Conservation (phyloP, 164 flowering plant genomes). For the Tetrastigma voinierianum region DNA sequence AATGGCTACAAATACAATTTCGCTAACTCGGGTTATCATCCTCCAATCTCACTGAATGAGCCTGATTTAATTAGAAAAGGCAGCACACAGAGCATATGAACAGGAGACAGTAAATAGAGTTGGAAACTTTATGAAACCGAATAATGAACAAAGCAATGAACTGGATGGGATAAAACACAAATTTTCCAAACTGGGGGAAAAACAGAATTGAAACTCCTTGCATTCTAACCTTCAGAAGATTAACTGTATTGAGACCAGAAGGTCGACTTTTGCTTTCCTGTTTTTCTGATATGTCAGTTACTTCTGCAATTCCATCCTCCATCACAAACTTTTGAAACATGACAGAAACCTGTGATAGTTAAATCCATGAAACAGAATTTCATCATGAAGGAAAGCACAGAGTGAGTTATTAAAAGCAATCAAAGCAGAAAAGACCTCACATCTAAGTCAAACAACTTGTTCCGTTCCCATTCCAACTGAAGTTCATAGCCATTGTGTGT, state of each 20-base stretch:
- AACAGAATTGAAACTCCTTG: not conserved
- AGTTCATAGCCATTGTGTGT: slow-evolving; percentile 73
- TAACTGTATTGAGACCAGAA: slow-evolving; percentile 90
- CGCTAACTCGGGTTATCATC: too few species aligned
- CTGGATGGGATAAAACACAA: too few species aligned
- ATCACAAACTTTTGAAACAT: slow-evolving; percentile 81
- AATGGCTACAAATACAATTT: too few species aligned
- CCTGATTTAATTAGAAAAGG: too few species aligned
- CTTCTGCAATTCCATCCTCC: slow-evolving; percentile 67
- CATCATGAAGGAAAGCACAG: not conserved
- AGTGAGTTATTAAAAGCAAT: not conserved
- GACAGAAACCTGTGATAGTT: slow-evolving; percentile 50
- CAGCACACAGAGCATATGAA: too few species aligned
- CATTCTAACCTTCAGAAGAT: slow-evolving; percentile 72
- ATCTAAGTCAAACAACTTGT: slow-evolving; percentile 71
- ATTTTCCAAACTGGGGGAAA: too few species aligned
- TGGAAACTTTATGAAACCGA: too few species aligned
- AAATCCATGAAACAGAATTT: not conserved
- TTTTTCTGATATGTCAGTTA: slow-evolving; percentile 56
- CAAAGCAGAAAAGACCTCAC: slow-evolving; percentile 43
- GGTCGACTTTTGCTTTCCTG: slow-evolving; percentile 86
- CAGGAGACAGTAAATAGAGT: too few species aligned
- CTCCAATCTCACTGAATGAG: too few species aligned
- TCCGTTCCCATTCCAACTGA: slow-evolving; percentile 83
- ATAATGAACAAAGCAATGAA: too few species aligned